phyloP scores from a whole-genome alignment of 768 basidiomycete genomes.

The Leccinum variicolor region DNA sequence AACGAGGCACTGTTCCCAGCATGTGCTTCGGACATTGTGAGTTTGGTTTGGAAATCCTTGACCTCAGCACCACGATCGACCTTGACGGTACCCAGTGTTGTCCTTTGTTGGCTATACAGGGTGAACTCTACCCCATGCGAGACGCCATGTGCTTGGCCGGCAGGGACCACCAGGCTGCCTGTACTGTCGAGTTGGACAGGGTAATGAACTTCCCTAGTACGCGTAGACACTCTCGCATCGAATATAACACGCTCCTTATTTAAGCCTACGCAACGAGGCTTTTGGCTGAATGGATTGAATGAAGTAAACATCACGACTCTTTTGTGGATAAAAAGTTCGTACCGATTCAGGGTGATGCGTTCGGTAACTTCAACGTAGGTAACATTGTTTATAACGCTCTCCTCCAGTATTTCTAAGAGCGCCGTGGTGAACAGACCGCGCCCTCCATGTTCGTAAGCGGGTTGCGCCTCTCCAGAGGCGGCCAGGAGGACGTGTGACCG shows the following conservation, averaged over 20 bases:
- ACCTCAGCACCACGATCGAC: neutral
- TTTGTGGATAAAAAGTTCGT: neutral
- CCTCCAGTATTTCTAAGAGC: conserved; percentile 15
- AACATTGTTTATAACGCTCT: conserved; percentile 4
- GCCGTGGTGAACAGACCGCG: conserved; percentile 26
- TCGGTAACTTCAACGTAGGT: conserved; percentile 24
- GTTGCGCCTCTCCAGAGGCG: conserved; percentile 37
- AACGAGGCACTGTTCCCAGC: neutral
- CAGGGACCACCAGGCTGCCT: conserved; percentile 16
- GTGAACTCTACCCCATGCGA: conserved; percentile 13
- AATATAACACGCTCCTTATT: conserved; percentile 22
- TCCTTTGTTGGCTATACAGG: conserved; percentile 9
- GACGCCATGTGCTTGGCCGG: conserved; percentile 27
- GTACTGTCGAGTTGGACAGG: neutral
- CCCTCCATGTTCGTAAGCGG: conserved; percentile 24
- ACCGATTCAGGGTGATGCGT: conserved; percentile 11
- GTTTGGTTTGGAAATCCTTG: conserved; percentile 10
- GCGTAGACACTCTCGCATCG: conserved; percentile 11
- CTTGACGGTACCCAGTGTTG: neutral
- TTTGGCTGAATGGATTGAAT: conserved; percentile 16
- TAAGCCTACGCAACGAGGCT: conserved; percentile 29
- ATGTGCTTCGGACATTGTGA: neutral
- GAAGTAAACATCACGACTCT: neutral
- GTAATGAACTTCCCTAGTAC: conserved; percentile 2
- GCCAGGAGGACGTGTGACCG: conserved; percentile 42